Evolutionary conservation across 345 rosid genomes (phyloP).

Genomic region (Bruguiera sexangula): DNA sequence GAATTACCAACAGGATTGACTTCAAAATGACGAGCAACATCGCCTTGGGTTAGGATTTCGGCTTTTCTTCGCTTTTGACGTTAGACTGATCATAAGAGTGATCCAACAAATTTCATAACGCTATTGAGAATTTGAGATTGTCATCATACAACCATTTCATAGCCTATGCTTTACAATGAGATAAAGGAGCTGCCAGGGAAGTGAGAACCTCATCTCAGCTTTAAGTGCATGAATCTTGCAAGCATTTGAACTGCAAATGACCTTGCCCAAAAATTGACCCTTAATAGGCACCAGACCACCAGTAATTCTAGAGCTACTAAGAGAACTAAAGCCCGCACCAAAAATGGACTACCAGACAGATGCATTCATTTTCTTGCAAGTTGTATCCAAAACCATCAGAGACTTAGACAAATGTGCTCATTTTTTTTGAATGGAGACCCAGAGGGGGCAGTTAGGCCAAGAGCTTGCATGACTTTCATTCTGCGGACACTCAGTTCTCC

Average conservation of each 20-base stretch:
- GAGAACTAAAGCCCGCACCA: neutral
- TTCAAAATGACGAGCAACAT: too few species aligned
- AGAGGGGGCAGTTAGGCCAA: slow-evolving; percentile 51
- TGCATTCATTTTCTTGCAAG: neutral
- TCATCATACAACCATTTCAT: too few species aligned
- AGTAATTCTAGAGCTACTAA: neutral
- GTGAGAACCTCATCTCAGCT: too few species aligned
- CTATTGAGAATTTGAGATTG: too few species aligned
- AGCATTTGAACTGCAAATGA: neutral
- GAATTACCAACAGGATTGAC: too few species aligned
- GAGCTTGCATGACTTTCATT: slow-evolving; percentile 57
- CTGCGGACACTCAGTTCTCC: slow-evolving; percentile 40
- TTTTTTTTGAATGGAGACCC: slow-evolving; percentile 54
- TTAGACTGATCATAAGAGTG: too few species aligned
- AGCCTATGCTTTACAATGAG: too few species aligned
- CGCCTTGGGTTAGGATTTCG: too few species aligned
- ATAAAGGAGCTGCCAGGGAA: too few species aligned
- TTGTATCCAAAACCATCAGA: neutral
- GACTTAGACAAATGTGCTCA: slow-evolving; percentile 10
- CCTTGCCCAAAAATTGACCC: neutral
- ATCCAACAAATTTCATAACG: too few species aligned
- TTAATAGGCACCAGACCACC: neutral
- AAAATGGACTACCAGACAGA: neutral
- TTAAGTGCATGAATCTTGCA: too few species aligned
- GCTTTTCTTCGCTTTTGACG: too few species aligned